Percentiles rank a stretch among this genome's conserved stretches.
Conservation (phyloP, 805 yeast genomes). For the Ogataea neopini region DNA sequence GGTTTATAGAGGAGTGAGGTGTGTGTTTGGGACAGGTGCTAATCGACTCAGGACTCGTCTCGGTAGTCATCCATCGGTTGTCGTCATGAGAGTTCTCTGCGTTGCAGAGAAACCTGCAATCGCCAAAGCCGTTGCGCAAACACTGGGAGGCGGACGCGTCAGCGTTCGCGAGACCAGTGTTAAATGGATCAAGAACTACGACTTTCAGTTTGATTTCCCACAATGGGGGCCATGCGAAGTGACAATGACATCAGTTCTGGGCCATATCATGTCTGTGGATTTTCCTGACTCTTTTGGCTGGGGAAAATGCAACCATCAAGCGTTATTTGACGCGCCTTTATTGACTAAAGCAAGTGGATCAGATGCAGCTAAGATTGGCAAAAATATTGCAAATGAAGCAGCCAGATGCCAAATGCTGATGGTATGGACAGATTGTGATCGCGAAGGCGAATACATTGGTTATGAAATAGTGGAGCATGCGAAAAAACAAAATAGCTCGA, state of each 20-base stretch:
- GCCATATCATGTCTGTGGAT: constrained; percentile 71
- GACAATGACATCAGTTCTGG: constrained; percentile 90
- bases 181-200: constrained; percentile 77
- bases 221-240: constrained; percentile 66
- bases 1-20: no score
- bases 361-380: constrained; percentile 47
- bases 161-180: constrained; percentile 48
- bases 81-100: constrained; percentile 85
- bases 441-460: constrained; percentile 95
- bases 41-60: no score
- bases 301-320: constrained; percentile 65
- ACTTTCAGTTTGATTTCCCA: constrained; percentile 68
- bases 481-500: constrained; percentile 43
- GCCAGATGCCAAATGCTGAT: constrained; percentile 60
- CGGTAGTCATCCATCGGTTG: no score
- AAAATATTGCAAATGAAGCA: constrained; percentile 70
- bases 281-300: constrained; percentile 63
- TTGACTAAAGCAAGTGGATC: constrained; percentile 37
- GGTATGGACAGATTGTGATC: constrained; percentile 99
- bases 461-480: constrained; percentile 80
- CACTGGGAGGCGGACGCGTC: constrained; percentile 72
- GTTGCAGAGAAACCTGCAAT: constrained; percentile 98
- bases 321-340: constrained; percentile 71
- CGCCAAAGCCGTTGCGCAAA: constrained; percentile 76
- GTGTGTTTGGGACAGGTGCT: no score